These are phyloP conservation scores for Gossypium bickii DNA, from an alignment of 345 rosid species.

Conservation along the genomic window DNA sequence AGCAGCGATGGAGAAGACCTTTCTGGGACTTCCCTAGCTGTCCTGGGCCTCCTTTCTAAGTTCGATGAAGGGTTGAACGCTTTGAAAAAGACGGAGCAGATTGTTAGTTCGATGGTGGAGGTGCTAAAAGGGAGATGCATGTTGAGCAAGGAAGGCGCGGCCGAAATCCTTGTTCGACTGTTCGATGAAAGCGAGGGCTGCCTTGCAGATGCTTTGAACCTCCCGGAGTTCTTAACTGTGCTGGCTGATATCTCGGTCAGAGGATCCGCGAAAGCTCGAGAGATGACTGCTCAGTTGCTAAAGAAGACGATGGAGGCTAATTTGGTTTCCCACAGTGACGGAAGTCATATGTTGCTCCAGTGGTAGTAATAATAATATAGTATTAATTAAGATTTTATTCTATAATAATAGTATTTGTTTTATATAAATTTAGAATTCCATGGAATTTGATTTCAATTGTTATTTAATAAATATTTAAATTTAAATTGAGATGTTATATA, in stretches of 20 bases:
- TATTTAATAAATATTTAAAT: no score
- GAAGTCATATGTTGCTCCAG: not conserved
- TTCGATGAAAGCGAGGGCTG: slow-evolving; percentile 57
- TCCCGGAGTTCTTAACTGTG: slow-evolving; percentile 34
- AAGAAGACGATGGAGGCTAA: slow-evolving; percentile 42
- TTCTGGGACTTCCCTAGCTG: slow-evolving; percentile 36
- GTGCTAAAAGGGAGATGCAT: slow-evolving; percentile 46
- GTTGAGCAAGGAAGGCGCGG: slow-evolving; percentile 63
- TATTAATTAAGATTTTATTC: no score
- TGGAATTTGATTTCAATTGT: no score
- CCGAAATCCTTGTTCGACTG: slow-evolving; percentile 42
- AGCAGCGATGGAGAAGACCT: slow-evolving; percentile 30
- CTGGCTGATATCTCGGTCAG: slow-evolving; percentile 52
- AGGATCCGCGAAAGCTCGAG: slow-evolving; percentile 49
- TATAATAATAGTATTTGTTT: no score
- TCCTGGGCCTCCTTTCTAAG: slow-evolving; percentile 41
- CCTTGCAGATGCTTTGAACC: slow-evolving; percentile 35
- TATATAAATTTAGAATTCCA: no score
- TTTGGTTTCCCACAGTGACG: slow-evolving; percentile 7
- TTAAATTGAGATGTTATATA: no score
- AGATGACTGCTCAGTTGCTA: slow-evolving; percentile 40
- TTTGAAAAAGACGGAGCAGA: slow-evolving; percentile 27
- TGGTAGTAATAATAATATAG: not conserved
- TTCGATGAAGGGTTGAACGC: slow-evolving; percentile 49
- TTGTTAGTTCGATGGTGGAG: slow-evolving; percentile 42